Percentiles rank a stretch among this genome's conserved stretches.
Conservation (phyloP, 106 monocot genomes). For the Apostasia ramifera region DNA sequence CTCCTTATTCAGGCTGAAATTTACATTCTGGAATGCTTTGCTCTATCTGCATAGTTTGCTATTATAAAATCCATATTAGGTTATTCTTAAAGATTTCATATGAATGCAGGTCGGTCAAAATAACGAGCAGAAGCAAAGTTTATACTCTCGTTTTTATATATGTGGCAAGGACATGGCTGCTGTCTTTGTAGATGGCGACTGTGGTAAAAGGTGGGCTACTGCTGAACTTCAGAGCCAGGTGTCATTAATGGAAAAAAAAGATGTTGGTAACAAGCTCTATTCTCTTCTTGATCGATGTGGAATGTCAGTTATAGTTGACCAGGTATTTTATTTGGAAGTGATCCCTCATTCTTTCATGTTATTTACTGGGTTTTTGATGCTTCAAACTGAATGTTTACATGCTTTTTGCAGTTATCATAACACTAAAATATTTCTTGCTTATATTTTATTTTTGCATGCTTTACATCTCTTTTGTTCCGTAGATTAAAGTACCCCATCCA, state of each 20-base stretch:
- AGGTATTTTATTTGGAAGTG: slow-evolving; percentile 34
- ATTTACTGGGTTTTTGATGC: background rate
- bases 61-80: no score
- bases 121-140: slow-evolving; percentile 62
- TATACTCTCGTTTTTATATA: slow-evolving; percentile 89
- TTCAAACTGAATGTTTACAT: background rate
- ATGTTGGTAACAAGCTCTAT: slow-evolving; percentile 28
- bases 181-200: slow-evolving; percentile 51
- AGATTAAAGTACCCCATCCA: slow-evolving; percentile 92
- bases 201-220: slow-evolving; percentile 5
- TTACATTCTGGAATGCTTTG: no score
- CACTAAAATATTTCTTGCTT: background rate
- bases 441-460: background rate
- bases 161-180: slow-evolving; percentile 88
- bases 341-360: background rate
- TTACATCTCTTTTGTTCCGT: slow-evolving; percentile 5
- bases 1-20: no score
- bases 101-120: slow-evolving; percentile 51
- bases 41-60: no score
- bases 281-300: slow-evolving; percentile 93
- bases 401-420: background rate
- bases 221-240: slow-evolving; percentile 12
- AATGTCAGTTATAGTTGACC: slow-evolving; percentile 87
- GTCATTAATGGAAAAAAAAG: background rate
- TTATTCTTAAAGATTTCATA: background rate